Percentiles rank a stretch among this genome's conserved stretches.
phyloP scores from a whole-genome alignment of 2,329 filamentous ascomycete species.

The Pseudogymnoascus destructans region DNA sequence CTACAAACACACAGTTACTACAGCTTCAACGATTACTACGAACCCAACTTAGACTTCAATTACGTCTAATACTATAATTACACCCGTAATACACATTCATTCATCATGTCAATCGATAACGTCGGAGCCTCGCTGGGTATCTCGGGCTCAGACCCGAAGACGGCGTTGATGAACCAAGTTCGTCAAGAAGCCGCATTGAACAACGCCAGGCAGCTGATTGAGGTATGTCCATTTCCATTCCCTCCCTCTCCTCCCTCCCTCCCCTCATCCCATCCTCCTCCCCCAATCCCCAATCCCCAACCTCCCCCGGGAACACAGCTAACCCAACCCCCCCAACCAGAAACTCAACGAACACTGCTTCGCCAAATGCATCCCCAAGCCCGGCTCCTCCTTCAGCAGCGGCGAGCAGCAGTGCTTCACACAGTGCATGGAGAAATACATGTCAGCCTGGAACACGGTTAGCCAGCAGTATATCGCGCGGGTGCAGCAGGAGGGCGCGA shows the following conservation, averaged over 20 bases:
- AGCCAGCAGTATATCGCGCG: conserved; percentile 50
- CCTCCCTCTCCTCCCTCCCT: background rate
- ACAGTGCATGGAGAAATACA: conserved; percentile 76
- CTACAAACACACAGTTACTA: background rate
- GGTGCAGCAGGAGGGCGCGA: conserved; percentile 23
- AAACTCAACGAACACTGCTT: conserved; percentile 77
- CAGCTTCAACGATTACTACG: background rate
- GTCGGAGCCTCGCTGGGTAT: conserved; percentile 17
- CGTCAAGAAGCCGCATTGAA: conserved; percentile 46
- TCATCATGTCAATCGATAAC: conserved; percentile 18
- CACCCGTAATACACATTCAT: no score
- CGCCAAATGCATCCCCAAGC: conserved; percentile 60
- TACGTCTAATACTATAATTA: background rate
- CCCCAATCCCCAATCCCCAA: background rate
- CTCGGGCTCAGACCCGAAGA: conserved; percentile 19
- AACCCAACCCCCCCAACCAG: conserved; percentile 29
- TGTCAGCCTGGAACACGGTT: conserved; percentile 64
- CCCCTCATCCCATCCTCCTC: background rate
- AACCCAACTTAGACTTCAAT: background rate
- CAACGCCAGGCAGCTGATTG: conserved; percentile 58
- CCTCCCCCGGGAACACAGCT: background rate
- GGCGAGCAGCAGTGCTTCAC: conserved; percentile 59
- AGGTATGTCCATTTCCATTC: conserved; percentile 35
- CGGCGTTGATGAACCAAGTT: conserved; percentile 38
- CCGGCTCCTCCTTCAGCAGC: conserved; percentile 51